Evolutionary conservation across 768 basidiomycete genomes (phyloP).

Genomic region (Cubamyces sp.): DNA sequence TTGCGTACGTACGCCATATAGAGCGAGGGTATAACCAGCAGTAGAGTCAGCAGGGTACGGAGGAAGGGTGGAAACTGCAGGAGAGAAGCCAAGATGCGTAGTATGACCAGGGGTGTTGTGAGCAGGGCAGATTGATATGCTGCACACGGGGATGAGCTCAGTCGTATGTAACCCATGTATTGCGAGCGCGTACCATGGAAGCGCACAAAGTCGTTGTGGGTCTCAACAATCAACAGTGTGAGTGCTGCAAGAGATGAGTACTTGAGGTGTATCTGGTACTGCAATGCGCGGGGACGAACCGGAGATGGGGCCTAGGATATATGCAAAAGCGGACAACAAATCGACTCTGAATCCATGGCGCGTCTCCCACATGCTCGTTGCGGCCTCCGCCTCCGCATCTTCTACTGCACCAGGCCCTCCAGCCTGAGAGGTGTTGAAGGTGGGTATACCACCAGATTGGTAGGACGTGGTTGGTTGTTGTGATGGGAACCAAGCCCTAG

Average conservation of each 20-base stretch:
- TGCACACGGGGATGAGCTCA: conserved; percentile 33
- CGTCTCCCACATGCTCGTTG: conserved; percentile 71
- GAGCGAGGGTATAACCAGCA: conserved; percentile 45
- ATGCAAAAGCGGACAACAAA: conserved; percentile 63
- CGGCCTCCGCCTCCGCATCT: conserved; percentile 43
- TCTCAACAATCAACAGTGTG: conserved; percentile 70
- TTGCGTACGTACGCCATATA: conserved; percentile 60
- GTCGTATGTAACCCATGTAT: neutral
- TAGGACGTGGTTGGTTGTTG: conserved; percentile 51
- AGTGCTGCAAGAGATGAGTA: conserved; percentile 50
- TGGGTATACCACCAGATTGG: conserved; percentile 70
- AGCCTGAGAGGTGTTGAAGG: conserved; percentile 51
- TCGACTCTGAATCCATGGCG: conserved; percentile 69
- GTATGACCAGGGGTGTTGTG: conserved; percentile 60
- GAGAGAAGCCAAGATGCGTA: conserved; percentile 59
- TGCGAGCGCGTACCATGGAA: conserved; percentile 63
- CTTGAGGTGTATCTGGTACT: neutral
- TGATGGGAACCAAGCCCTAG: conserved; percentile 54
- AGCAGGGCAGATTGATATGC: conserved; percentile 81
- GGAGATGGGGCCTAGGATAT: conserved; percentile 71
- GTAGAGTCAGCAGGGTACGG: conserved; percentile 49
- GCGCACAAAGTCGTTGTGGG: conserved; percentile 73
- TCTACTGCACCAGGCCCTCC: conserved; percentile 43
- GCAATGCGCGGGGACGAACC: conserved; percentile 47
- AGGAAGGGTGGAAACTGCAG: conserved; percentile 58